Evolutionary conservation across 495 filamentous ascomycete species (phyloP).

Genomic region (Aspergillus kassunensis): DNA sequence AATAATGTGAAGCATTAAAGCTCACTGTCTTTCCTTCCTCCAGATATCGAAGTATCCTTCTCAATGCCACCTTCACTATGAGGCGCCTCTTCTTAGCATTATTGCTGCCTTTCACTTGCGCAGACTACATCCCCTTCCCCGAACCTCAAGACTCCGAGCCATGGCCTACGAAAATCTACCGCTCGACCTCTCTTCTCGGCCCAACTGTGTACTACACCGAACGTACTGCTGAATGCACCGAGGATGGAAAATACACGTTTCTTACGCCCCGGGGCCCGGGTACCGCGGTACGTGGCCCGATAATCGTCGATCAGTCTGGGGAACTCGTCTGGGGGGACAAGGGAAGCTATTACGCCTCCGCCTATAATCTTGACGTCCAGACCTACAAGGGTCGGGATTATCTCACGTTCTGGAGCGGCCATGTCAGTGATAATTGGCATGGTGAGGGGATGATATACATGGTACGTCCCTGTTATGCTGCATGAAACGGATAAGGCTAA

Average conservation of each 20-base stretch:
- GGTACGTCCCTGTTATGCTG: slow-evolving; percentile 26
- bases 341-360: slow-evolving; percentile 21
- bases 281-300: slow-evolving; percentile 34
- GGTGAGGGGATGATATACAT: slow-evolving; percentile 47
- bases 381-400: slow-evolving; percentile 38
- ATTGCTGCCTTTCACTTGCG: neutral
- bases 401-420: slow-evolving; percentile 47
- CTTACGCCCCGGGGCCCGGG: slow-evolving; percentile 40
- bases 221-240: slow-evolving; percentile 29
- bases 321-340: slow-evolving; percentile 40
- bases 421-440: slow-evolving; percentile 21
- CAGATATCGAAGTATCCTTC: too few species aligned
- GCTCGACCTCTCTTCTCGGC: slow-evolving; percentile 31
- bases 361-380: slow-evolving; percentile 42
- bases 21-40: too few species aligned
- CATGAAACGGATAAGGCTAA: neutral
- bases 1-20: too few species aligned
- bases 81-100: slow-evolving; percentile 4
- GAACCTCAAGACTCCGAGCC: slow-evolving; percentile 27
- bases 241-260: slow-evolving; percentile 34
- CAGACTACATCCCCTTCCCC: slow-evolving; percentile 12
- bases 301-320: slow-evolving; percentile 42
- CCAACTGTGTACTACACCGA: slow-evolving; percentile 36
- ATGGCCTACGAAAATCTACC: slow-evolving; percentile 39
- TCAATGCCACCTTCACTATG: slow-evolving; percentile 4